Conservation (phyloP, 2,329 filamentous ascomycete species). For the Clonostachys chloroleuca region DNA sequence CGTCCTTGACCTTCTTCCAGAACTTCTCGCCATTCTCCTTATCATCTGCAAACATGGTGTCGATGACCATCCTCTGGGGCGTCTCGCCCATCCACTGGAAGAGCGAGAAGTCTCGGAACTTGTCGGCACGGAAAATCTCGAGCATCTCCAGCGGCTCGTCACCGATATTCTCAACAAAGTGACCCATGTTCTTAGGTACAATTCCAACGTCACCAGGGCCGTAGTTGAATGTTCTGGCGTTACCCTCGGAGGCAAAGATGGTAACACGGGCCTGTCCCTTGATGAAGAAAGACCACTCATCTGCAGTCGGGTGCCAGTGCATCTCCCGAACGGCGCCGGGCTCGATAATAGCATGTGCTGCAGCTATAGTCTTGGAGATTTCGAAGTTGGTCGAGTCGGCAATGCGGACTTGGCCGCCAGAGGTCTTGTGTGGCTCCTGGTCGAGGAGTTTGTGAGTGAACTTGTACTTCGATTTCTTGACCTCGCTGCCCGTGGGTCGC, state of each 20-base stretch:
- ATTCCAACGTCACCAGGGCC: constrained; percentile 71
- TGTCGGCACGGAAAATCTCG: constrained; percentile 68
- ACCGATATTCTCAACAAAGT: constrained; percentile 81
- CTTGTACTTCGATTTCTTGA: constrained; percentile 62
- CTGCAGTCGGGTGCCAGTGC: constrained; percentile 77
- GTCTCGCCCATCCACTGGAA: constrained; percentile 76
- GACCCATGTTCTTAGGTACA: constrained; percentile 72
- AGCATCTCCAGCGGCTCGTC: constrained; percentile 71
- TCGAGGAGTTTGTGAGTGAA: constrained; percentile 71
- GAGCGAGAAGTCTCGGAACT: constrained; percentile 68
- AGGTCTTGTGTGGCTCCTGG: constrained; percentile 60
- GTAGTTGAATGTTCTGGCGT: constrained; percentile 73
- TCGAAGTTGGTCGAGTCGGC: constrained; percentile 74
- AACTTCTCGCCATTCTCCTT: constrained; percentile 58
- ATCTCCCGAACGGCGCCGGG: constrained; percentile 73
- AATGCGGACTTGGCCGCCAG: constrained; percentile 69
- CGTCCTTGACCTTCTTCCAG: constrained; percentile 55
- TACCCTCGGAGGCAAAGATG: constrained; percentile 66
- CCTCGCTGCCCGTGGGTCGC: constrained; percentile 52
- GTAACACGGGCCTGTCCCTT: constrained; percentile 67
- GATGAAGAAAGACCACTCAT: constrained; percentile 81
- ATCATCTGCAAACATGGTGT: constrained; percentile 62
- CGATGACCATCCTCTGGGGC: constrained; percentile 59
- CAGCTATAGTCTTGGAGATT: constrained; percentile 68
- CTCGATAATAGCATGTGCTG: constrained; percentile 66